Evolutionary conservation across 306 rosid species (phyloP).

Genomic region (Glycine tomentella): DNA sequence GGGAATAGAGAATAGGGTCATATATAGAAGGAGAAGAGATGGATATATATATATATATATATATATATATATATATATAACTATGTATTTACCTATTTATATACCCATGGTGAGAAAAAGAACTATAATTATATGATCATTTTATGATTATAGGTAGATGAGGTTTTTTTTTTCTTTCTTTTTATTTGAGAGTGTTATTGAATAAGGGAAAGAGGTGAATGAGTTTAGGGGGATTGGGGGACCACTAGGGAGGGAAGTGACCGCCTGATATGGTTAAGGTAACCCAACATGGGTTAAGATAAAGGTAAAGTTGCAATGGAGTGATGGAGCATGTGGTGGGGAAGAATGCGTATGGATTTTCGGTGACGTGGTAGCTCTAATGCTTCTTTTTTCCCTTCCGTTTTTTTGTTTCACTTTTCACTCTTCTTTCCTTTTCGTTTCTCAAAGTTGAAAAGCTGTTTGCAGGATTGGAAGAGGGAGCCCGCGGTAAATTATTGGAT

Average conservation of each 20-base stretch:
- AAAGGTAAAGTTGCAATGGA: conserved; percentile 19
- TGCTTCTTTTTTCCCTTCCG: conserved; percentile 1
- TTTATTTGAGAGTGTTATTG: not conserved
- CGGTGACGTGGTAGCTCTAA: conserved; percentile 29
- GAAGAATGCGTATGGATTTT: conserved; percentile 24
- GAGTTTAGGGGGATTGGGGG: conserved; percentile 37
- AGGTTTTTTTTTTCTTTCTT: not conserved
- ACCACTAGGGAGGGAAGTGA: conserved; percentile 34
- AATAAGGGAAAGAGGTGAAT: conserved; percentile 24
- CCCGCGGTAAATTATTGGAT: not conserved
- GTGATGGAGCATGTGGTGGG: conserved; percentile 36
- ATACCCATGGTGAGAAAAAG: not conserved
- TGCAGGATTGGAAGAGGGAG: not conserved
- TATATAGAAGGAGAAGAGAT: not conserved
- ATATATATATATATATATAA: conserved; percentile 11
- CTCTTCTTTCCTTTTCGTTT: not conserved
- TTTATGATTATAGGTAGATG: not conserved
- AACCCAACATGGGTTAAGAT: conserved; percentile 40
- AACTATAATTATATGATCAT: not conserved
- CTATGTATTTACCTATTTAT: not conserved
- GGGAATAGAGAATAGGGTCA: conserved; percentile 32
- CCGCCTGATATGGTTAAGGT: conserved; percentile 45
- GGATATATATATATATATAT: conserved; percentile 20
- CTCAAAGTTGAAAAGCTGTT: not conserved
- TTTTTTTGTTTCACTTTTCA: not conserved